Base-by-base conservation (phyloP, 768 basidiomycete species). In the Cantharellus anzutake region DNA sequence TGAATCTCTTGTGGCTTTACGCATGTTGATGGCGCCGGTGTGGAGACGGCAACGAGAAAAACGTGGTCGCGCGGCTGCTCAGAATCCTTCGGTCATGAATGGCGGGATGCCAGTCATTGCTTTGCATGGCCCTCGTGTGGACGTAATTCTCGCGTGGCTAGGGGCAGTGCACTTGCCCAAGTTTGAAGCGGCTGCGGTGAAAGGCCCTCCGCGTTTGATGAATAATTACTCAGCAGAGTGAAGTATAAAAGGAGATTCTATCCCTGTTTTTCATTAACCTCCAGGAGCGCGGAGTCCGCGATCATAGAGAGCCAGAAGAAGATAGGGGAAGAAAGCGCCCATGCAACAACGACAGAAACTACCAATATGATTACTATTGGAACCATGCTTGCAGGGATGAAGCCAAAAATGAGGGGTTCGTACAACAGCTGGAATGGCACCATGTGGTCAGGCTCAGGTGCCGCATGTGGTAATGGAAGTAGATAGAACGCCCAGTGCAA, bases 71-170 rank as follows among this genome's bases (percentile, higher is more conserved):
- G 44, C 44, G 29, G 44, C 44, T 29, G 44, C 11, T 11, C 11
- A 11, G 11, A 48, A 48, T 48, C 1, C 20, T 29, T 29, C 20
- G 20, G 20, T 29, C 20, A 29, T 29, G 20, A 29, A 29, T 29
- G 20, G 20, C 20, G 20, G 20, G 20, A 55, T 55, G 52, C 52
- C 52, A 7, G 7, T 37, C 66, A 86, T 91, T 60, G 85, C 86
- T 5, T 71, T 91, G 63, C 86, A 89, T 69, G 88, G 88, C 0
- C 87, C 89, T 41, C 77, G 86, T 3, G 88, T 91, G 52, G 88
- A 91, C 70, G 75, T 91, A 60, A 75, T 89, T 59, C 75, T 91
- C 60, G 88, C 88, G 50, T 91, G 86, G 86, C 72, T 91, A 59
- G 87, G 76, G 35, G 86, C 85, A 16, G 83, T 88, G 60, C 82